Base-by-base conservation (phyloP, 1,284 basidiomycete genomes). In the Wolfiporia cocos region DNA sequence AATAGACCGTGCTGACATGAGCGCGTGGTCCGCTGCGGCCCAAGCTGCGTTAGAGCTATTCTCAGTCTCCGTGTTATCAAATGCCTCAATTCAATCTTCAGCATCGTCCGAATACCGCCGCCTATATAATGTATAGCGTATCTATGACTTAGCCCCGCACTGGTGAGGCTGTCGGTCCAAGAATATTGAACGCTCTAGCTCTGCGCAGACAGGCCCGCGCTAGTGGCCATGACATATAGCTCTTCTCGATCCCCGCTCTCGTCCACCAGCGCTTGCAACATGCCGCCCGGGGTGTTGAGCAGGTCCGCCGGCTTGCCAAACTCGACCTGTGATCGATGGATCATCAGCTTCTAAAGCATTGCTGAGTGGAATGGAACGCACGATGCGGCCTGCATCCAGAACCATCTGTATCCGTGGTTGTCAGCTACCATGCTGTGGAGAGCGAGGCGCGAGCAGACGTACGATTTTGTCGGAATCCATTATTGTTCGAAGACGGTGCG, bases 401-500 rank as follows among this genome's bases (percentile, higher is more conserved):
- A 68, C 65, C 58, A 69, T 63, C 62, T 66, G 3, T 17, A 31
- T n/a, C 7, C 14, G n/a, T 39, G 37, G 11, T 14, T 19, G 15
- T 0, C 29, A 12, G 17, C 31, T 14, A 37, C 20, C 9, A 18
- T 39, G 5, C 23, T 34, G 5, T 6, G 17, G 18, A 15, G n/a
- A 33, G 22, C 22, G 29, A 20, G 23, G n/a, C 3, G 28, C 17
- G 4, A 33, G 14, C 15, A 10, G 10, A 55, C 68, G 43, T 49
- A 59, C 59, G 31, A 64, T 62, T 42, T 62, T 66, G 52, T 67
- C 67, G 0, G 76, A 71, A 48, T 84, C 81, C 68, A 82, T 81
- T 50, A 85, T 78, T 1, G 81, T 85, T 52, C 81, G 80, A 10
- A 86, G 61, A 26, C 82, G 73, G 58, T 85, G 82, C 1, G 83